Evolutionary conservation across 176 grass and related monocot genomes (phyloP).

Genomic region (Musa troglodytarum): DNA sequence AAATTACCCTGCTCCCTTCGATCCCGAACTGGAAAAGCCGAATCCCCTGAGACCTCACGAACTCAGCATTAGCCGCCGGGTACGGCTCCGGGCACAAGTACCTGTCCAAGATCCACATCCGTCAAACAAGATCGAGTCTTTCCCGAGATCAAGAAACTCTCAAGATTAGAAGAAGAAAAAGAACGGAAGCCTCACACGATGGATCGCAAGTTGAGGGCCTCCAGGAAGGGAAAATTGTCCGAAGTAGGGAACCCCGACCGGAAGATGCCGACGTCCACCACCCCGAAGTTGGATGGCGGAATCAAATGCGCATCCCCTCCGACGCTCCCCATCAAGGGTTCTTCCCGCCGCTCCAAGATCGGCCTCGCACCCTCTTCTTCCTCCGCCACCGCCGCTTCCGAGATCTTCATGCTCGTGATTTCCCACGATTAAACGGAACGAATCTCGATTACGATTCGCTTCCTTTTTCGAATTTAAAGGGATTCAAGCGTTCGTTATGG

Average conservation of each 20-base stretch:
- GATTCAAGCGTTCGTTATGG: not conserved
- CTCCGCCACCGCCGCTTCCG: not conserved
- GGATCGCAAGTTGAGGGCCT: conserved; percentile 8
- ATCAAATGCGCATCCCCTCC: not conserved
- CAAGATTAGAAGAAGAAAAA: not conserved
- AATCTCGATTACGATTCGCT: not conserved
- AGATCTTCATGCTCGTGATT: not conserved
- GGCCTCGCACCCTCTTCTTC: not conserved
- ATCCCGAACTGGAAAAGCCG: conserved; percentile 23
- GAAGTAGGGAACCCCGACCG: conserved; percentile 10
- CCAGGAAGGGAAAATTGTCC: conserved; percentile 19
- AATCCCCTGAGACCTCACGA: conserved; percentile 20
- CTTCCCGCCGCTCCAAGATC: not conserved
- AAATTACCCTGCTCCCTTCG: conserved; percentile 24
- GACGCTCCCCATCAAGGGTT: not conserved
- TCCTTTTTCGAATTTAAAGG: not conserved
- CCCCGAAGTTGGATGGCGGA: conserved; percentile 17
- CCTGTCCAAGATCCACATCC: not conserved
- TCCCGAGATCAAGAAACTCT: not conserved
- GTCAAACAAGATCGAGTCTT: not conserved
- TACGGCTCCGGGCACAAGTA: conserved; percentile 26
- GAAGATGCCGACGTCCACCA: conserved; percentile 22
- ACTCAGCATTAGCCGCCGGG: conserved; percentile 22
- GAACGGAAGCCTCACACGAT: conserved; percentile 20
- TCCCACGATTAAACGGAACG: not conserved